Conservation (phyloP, 2,329 filamentous ascomycete genomes). For the Apiospora marii region DNA sequence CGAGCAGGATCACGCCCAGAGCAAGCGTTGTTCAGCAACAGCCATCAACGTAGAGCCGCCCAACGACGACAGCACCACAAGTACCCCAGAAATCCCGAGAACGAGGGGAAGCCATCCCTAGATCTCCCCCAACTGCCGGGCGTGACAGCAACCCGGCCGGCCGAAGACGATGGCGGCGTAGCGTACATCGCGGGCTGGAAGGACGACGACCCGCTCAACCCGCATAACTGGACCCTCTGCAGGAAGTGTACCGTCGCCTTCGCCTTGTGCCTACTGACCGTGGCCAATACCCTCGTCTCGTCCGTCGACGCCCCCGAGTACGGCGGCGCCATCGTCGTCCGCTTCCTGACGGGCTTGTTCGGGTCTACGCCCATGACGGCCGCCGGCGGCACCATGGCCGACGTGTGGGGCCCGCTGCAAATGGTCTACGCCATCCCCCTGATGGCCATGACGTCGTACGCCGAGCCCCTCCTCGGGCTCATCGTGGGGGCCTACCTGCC, state of each 20-base stretch:
- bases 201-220: constrained; percentile 30
- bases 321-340: too few species aligned
- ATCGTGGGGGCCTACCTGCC: constrained; percentile 36
- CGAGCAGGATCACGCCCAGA: background rate
- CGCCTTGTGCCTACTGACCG: constrained; percentile 18
- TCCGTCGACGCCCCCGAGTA: constrained; percentile 24
- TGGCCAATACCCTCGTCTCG: constrained; percentile 26
- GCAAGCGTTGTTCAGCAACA: background rate
- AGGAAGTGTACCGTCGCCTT: constrained; percentile 28
- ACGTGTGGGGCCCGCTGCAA: constrained; percentile 41
- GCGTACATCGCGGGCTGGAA: constrained; percentile 30
- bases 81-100: background rate
- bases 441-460: constrained; percentile 35
- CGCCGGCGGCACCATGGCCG: background rate
- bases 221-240: constrained; percentile 30
- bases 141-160: background rate
- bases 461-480: constrained; percentile 40
- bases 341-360: too few species aligned
- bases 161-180: constrained; percentile 23
- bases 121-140: background rate
- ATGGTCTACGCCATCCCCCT: constrained; percentile 36
- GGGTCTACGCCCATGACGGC: background rate
- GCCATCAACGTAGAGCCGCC: background rate
- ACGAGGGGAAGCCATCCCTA: too few species aligned
- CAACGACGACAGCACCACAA: background rate